Conservation (phyloP, 371 early-diverging fungal genomes). For the Neoconidiobolus thromboides region DNA sequence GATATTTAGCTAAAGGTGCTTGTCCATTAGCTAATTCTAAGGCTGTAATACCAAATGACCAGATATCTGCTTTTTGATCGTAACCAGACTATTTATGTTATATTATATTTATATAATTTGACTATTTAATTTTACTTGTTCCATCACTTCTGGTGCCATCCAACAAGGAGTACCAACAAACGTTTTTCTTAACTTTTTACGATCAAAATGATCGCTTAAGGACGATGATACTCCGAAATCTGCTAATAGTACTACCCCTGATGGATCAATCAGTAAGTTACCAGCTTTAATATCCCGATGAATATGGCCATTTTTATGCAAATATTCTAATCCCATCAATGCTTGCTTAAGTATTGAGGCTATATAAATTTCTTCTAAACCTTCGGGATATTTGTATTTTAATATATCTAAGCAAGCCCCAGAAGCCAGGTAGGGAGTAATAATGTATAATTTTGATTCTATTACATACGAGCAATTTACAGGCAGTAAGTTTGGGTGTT, state of each 20-base stretch:
- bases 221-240: conserved; percentile 82
- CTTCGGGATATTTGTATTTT: conserved; percentile 60
- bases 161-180: conserved; percentile 87
- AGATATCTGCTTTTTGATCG: conserved; percentile 80
- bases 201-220: conserved; percentile 56
- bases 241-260: conserved; percentile 63
- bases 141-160: conserved; percentile 71
- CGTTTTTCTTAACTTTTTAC: conserved; percentile 55
- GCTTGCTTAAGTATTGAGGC: conserved; percentile 76
- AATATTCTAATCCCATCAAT: conserved; percentile 62
- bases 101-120: neutral
- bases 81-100: conserved; percentile 34
- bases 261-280: conserved; percentile 65
- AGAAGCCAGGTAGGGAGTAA: conserved; percentile 59
- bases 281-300: conserved; percentile 87
- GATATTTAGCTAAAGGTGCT: conserved; percentile 81
- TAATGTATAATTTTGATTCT: conserved; percentile 59
- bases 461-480: conserved; percentile 69
- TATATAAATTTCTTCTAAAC: conserved; percentile 61
- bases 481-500: conserved; percentile 64
- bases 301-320: conserved; percentile 73
- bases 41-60: conserved; percentile 84
- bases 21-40: conserved; percentile 80
- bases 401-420: conserved; percentile 79
- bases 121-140: conserved; percentile 12